A percentile compares a stretch with the other conserved stretches of the same genome.
Evolutionary conservation across 2,329 filamentous ascomycete species (phyloP).

Genomic region (Colletotrichum scovillei): DNA sequence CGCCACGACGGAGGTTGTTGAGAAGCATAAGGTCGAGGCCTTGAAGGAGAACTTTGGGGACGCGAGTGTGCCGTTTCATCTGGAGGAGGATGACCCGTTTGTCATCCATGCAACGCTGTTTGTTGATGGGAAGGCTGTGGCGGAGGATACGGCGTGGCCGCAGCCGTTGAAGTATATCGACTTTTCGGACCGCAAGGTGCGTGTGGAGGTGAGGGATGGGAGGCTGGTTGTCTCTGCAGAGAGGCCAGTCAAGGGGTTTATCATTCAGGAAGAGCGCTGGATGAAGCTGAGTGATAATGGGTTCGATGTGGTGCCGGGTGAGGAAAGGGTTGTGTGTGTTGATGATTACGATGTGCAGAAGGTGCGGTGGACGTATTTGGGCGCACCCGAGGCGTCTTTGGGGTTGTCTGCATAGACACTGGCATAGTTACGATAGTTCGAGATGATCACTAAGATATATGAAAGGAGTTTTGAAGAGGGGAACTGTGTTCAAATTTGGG

Average conservation of each 20-base stretch:
- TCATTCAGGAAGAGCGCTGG: constrained; percentile 59
- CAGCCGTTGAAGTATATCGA: constrained; percentile 71
- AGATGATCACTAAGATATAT: neutral
- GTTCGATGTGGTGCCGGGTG: constrained; percentile 67
- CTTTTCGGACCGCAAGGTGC: constrained; percentile 56
- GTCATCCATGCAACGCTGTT: constrained; percentile 59
- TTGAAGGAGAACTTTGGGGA: constrained; percentile 31
- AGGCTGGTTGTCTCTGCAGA: constrained; percentile 47
- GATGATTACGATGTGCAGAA: constrained; percentile 17
- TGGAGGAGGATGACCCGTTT: constrained; percentile 54
- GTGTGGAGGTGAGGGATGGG: constrained; percentile 41
- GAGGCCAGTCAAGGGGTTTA: constrained; percentile 67
- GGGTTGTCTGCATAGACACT: neutral
- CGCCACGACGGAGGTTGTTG: constrained; percentile 52
- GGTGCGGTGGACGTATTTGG: constrained; percentile 37
- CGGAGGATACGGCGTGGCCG: constrained; percentile 67
- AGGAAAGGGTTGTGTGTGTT: constrained; percentile 38
- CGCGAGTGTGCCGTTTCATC: constrained; percentile 44
- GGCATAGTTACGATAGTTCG: too few relatives aligned
- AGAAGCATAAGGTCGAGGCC: constrained; percentile 42
- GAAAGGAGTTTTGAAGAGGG: neutral
- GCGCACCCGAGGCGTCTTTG: constrained; percentile 28
- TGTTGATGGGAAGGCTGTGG: constrained; percentile 50
- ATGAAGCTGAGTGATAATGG: constrained; percentile 66
- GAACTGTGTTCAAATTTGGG: neutral